Base-by-base conservation (phyloP, 2,329 filamentous ascomycete genomes). In the Grosmannia serpens region DNA sequence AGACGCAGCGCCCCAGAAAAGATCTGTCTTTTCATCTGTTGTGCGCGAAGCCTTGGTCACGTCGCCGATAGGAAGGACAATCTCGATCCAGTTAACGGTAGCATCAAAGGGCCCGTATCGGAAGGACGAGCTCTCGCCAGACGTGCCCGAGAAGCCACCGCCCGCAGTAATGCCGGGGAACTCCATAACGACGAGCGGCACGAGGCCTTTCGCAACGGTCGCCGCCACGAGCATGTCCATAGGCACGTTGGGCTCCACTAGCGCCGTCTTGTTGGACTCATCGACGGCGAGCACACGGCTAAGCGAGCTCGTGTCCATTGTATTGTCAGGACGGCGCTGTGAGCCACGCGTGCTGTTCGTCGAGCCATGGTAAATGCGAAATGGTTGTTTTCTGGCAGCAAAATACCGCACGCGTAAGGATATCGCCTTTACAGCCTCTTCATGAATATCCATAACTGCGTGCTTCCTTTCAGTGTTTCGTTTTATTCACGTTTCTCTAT, bases 291-390 rank as follows among this genome's bases (percentile, higher is more conserved):
- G 73, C 20, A 91, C 80, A 68, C 81, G 77, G 62, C 75, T 77
- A 11, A 91, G 77, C 4, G 68, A 66, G 69, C 83, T 86, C 44
- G 85, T 89, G 68, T 89, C 85, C 58, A 91, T 75, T 11, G 83
- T 80, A 64, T 80, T 81, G 67, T 77, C 75, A 15, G 70, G 67
- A 52, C 70, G 70, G 33, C 76, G 75, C 24, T 74, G 71, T 9
- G 77, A 76, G 29, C 78, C 77, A 9, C 88, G 83, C 44, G 88
- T 91, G 70, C 83, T 88, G 72, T 89, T 90, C 29, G 87, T 90
- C 0, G 85, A 84, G 61, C 88, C 88, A 71, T 91, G 87, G 65
- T 84, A 87, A 67, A 91, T 85, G n/a, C 86, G 79, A 70, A 88
- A 91, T 2, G 85, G 80, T 66, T 74, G 69, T 59, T 73, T 69